A percentile compares a stretch with the other conserved stretches of the same genome.
Evolutionary conservation across 768 basidiomycete genomes (phyloP).

Genomic region (Cystofilobasidium bisporidii): DNA sequence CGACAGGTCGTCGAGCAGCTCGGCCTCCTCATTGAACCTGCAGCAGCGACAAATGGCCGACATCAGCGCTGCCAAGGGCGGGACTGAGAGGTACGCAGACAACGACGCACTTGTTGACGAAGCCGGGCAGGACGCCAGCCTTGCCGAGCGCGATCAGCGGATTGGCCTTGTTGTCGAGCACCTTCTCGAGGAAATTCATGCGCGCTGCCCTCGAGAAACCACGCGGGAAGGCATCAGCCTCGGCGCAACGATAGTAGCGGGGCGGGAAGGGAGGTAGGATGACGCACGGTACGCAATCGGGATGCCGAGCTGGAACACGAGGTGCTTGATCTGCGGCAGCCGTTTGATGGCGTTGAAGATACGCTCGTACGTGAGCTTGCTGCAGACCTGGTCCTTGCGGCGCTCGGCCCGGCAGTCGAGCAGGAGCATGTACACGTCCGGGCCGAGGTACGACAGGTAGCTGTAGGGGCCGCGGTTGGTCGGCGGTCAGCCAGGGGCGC

Average conservation of each 20-base stretch:
- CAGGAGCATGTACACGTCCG: conserved; percentile 57
- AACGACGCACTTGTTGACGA: conserved; percentile 44
- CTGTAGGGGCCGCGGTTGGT: background rate
- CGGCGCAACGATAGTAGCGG: too few relatives aligned
- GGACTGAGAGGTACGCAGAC: too few relatives aligned
- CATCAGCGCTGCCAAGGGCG: too few relatives aligned
- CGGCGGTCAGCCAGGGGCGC: too few relatives aligned
- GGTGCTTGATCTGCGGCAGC: conserved; percentile 67
- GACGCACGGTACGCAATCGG: conserved; percentile 26
- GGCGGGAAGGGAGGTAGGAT: background rate
- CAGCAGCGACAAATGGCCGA: background rate
- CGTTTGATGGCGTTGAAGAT: conserved; percentile 55
- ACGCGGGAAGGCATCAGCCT: background rate
- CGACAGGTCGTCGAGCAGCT: conserved; percentile 69
- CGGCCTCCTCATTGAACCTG: conserved; percentile 48
- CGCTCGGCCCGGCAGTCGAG: conserved; percentile 77
- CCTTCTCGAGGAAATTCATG: conserved; percentile 68
- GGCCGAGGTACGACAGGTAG: conserved; percentile 25
- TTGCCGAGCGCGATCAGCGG: conserved; percentile 68
- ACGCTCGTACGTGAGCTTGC: conserved; percentile 58
- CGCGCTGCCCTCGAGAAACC: conserved; percentile 1
- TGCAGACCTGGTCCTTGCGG: conserved; percentile 70
- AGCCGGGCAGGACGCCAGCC: conserved; percentile 49
- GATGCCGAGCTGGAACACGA: conserved; percentile 69
- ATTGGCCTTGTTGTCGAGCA: conserved; percentile 72